These are phyloP conservation scores for Thelonectria olida DNA, from an alignment of 2,329 filamentous ascomycete genomes.

Conservation along the genomic window DNA sequence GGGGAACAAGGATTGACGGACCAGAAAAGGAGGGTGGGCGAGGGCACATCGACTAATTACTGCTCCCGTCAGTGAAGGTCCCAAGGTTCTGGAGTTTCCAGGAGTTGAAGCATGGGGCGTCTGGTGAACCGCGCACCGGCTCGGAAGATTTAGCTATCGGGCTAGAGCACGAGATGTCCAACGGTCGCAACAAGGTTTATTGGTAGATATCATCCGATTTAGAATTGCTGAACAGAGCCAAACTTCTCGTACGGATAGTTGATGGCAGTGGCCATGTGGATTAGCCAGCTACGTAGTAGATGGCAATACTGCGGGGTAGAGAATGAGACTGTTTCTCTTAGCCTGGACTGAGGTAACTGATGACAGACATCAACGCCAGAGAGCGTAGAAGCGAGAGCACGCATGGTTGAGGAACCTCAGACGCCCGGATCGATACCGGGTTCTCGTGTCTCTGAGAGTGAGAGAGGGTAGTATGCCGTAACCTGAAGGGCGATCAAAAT, in stretches of 20 bases:
- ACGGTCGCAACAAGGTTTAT: conserved; percentile 29
- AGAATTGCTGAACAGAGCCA: not conserved
- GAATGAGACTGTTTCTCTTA: not conserved
- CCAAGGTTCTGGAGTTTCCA: conserved; percentile 15
- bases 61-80: conserved; percentile 21
- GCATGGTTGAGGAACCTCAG: conserved; percentile 15
- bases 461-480: conserved; percentile 28
- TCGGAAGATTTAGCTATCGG: conserved; percentile 39
- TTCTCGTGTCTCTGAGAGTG: conserved; percentile 24
- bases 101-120: conserved; percentile 26
- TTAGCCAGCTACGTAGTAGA: no score
- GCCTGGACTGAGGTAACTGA: conserved; percentile 1
- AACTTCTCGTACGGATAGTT: no score
- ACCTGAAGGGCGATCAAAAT: conserved; percentile 21
- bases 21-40: conserved; percentile 8
- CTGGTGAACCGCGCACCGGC: conserved; percentile 23
- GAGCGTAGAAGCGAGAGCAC: conserved; percentile 17
- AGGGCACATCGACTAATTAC: not conserved
- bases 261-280: conserved; percentile 18
- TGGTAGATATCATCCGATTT: conserved; percentile 16
- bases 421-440: conserved; percentile 18
- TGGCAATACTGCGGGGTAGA: not conserved
- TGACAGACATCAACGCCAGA: not conserved
- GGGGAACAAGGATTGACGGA: conserved; percentile 7
- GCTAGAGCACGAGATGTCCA: conserved; percentile 25